Percentiles rank a stretch among this genome's conserved stretches.
These are phyloP conservation scores for Rhodamnia argentea DNA, from an alignment of 345 rosid genomes.

Conservation along the genomic window DNA sequence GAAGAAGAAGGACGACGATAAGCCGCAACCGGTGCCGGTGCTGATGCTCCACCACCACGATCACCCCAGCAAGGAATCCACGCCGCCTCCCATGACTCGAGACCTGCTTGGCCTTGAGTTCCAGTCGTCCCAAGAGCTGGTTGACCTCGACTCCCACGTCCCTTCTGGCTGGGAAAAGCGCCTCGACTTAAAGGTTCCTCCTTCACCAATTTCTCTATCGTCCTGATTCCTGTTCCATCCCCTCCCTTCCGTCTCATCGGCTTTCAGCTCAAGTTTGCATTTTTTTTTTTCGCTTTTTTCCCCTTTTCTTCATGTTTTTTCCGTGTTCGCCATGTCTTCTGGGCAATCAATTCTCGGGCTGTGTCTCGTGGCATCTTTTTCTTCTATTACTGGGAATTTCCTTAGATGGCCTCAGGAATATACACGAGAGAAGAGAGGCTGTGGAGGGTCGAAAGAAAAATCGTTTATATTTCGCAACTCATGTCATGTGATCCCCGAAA, in stretches of 20 bases:
- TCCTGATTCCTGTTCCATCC: background rate
- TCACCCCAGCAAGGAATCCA: background rate
- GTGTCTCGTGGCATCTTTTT: background rate
- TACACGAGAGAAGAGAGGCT: background rate
- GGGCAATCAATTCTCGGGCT: background rate
- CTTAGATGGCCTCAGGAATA: background rate
- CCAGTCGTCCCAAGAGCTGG: conserved; percentile 16
- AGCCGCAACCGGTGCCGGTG: background rate
- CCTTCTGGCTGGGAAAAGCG: conserved; percentile 38
- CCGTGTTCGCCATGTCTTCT: too few relatives aligned
- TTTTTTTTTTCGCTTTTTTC: too few relatives aligned
- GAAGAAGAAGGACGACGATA: background rate
- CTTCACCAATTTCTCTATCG: background rate
- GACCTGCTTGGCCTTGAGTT: conserved; percentile 19
- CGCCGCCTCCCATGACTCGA: conserved; percentile 6
- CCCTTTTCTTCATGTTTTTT: background rate
- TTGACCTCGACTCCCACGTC: conserved; percentile 27
- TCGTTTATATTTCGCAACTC: background rate
- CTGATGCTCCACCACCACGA: background rate
- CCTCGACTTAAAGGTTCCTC: conserved; percentile 25
- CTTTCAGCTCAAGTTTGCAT: background rate
- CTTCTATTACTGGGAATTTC: background rate
- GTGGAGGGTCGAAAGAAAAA: background rate
- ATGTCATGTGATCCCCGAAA: background rate
- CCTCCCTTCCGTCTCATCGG: background rate